Evolutionary conservation across 805 yeast species (phyloP).

Genomic region (Lipomyces sp.): DNA sequence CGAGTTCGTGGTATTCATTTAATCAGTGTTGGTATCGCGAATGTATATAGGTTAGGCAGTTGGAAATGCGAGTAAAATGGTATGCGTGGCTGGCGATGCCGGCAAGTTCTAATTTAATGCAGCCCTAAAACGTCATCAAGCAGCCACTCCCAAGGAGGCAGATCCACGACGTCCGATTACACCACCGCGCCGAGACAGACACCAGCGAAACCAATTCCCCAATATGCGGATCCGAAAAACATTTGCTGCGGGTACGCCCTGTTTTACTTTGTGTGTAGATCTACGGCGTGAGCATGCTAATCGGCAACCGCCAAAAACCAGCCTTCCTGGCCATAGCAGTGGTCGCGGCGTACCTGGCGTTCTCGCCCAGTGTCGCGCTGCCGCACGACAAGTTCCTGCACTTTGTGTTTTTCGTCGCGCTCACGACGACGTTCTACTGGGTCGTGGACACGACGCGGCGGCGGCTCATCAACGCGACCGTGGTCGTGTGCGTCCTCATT

Average conservation of each 20-base stretch:
- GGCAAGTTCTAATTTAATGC: background rate
- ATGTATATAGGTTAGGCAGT: too few relatives aligned
- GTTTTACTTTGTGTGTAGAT: background rate
- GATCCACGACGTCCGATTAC: too few relatives aligned
- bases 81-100: too few relatives aligned
- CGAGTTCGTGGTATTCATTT: too few relatives aligned
- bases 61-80: too few relatives aligned
- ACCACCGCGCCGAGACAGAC: too few relatives aligned
- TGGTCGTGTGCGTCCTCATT: conserved; percentile 36
- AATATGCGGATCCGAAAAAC: conserved; percentile 34
- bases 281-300: background rate
- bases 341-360: conserved; percentile 34
- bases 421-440: conserved; percentile 45
- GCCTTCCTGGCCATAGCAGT: conserved; percentile 31
- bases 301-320: conserved; percentile 5
- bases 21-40: too few relatives aligned
- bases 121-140: too few relatives aligned
- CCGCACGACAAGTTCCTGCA: conserved; percentile 41
- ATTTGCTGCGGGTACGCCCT: conserved; percentile 33
- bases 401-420: conserved; percentile 38
- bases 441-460: conserved; percentile 40
- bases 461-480: conserved; percentile 38
- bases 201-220: too few relatives aligned
- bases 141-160: too few relatives aligned
- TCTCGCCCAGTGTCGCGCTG: conserved; percentile 39